Evolutionary conservation across 1,284 basidiomycete species (phyloP), one percentile per base, ranked within the genome.

Genomic region (Tylopilus sp.): DNA sequence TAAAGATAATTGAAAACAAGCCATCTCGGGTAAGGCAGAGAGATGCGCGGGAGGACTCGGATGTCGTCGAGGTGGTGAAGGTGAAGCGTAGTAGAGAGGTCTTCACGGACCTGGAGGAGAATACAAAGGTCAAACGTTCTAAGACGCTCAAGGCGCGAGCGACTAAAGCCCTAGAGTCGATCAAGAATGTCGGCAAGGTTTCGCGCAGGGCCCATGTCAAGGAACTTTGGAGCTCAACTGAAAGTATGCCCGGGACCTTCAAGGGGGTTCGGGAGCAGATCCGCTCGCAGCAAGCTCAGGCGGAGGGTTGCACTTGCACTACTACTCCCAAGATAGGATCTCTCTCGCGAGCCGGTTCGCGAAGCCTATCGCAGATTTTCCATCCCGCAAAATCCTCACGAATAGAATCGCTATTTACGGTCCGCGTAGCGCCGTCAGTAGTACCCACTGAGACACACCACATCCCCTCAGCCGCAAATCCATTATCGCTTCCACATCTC

Each of bases 11-110:
- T 7, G 63, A 55, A 48, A 55, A 38, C 9, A 55, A 43, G 26
- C 37, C 52, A n/a, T 47, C 44, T n/a, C 67, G 44, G 40, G 48
- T 52, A 44, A 61, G 60, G 43, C 62, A 56, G 19, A 63, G 57
- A 46, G 55, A 64, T 49, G 47, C 49, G 18, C 54, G 53, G 49
- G 56, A 58, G 41, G 67, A 74, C 56, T 62, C 69, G 26, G 84
- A 84, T 56, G 74, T 86, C 30, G 69, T 86, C 12, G 85, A 88
- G 63, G 79, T 87, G 33, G 70, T 86, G 51, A 84, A 83, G 64
- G 76, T 86, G 46, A 73, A 76, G 54, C 73, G 80, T 49, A 61
- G 63, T 41, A 72, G 73, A 48, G 70, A 71, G 42, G 57, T 33
- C 56, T 54, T 39, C 44, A 57, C 43, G 9, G 65, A 64, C 18